Base-by-base conservation (phyloP, 192 early-diverging fungal species). In the Geranomyces michiganensis region DNA sequence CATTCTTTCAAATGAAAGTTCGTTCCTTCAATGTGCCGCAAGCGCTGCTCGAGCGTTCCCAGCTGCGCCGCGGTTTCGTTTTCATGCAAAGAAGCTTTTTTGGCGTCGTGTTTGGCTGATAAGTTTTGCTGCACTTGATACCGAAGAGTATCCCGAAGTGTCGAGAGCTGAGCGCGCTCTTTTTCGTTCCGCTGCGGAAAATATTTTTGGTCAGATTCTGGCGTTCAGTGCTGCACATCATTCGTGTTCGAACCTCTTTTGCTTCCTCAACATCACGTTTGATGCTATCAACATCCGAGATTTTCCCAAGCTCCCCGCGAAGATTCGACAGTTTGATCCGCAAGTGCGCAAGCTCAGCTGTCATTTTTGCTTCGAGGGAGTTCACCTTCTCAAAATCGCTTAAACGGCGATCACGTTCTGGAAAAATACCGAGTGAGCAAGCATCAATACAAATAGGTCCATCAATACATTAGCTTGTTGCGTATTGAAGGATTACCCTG, bases 301-400 rank as follows among this genome's bases (percentile, higher is more conserved):
- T 67, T 41, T 73, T 78, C 44, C 44, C 48, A 22, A 88, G 67
- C 17, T 78, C 80, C 12, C 36, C 47, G 0, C 69, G 62, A 41
- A 82, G 41, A 26, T 47, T 76, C 41, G 62, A 67, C 55, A 82
- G 72, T 41, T 83, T 79, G 22, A 73, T 53, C 27, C 68, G 71
- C 36, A 85, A 63, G 53, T 78, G 72, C 17, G 68, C 60, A 13
- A 87, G 78, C 67, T 88, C 87, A 33, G 78, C 70, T 21, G 66
- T 56, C 21, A 88, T 60, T 75, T 88, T 88, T 41, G 82, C 70
- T 64, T 87, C 84, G 44, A 88, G 77, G 45, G 83, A 81, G 53
- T 82, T 76, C 27, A 88, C 85, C 73, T 87, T 87, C 32, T 85
- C 85, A 19, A 85, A 69, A 65, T 88, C 87, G 29, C 77, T 73